Evolutionary conservation across 345 rosid species (phyloP).

Genomic region (Citrus australasica): DNA sequence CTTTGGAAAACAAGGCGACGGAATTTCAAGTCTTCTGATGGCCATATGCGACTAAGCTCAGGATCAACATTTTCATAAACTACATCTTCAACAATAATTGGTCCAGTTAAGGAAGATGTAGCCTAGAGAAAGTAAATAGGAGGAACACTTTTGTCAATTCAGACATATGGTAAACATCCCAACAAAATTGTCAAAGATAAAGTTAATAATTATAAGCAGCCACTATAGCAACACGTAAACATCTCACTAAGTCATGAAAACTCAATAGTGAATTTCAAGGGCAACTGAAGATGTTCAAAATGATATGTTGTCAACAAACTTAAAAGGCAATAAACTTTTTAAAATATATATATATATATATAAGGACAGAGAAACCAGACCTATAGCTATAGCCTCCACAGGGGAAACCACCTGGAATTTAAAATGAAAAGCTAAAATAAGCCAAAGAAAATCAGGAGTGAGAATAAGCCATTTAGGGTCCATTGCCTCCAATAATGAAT

Average conservation of each 20-base stretch:
- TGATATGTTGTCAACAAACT: background rate
- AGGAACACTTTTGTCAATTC: background rate
- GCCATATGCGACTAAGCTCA: slow-evolving; percentile 35
- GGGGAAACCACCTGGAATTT: background rate
- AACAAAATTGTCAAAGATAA: background rate
- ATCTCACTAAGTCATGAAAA: background rate
- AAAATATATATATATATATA: too few relatives aligned
- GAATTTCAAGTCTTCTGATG: slow-evolving; percentile 46
- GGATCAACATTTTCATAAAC: slow-evolving; percentile 59
- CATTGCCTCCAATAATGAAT: background rate
- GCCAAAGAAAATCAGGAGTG: background rate
- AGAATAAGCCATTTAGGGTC: background rate
- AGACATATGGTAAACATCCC: background rate
- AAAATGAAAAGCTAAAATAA: background rate
- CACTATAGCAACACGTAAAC: background rate
- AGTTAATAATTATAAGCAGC: background rate
- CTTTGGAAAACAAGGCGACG: slow-evolving; percentile 91
- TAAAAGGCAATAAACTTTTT: background rate
- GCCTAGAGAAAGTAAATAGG: slow-evolving; percentile 37
- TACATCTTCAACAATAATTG: slow-evolving; percentile 77
- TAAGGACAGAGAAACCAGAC: background rate
- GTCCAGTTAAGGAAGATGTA: slow-evolving; percentile 67
- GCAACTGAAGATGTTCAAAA: background rate
- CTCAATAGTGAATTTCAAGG: background rate
- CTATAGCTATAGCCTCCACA: background rate